Percentiles rank a stretch among this genome's conserved stretches.
Evolutionary conservation across 2,329 filamentous ascomycete genomes (phyloP).

Genomic region (Apiospora rasikravindrae): DNA sequence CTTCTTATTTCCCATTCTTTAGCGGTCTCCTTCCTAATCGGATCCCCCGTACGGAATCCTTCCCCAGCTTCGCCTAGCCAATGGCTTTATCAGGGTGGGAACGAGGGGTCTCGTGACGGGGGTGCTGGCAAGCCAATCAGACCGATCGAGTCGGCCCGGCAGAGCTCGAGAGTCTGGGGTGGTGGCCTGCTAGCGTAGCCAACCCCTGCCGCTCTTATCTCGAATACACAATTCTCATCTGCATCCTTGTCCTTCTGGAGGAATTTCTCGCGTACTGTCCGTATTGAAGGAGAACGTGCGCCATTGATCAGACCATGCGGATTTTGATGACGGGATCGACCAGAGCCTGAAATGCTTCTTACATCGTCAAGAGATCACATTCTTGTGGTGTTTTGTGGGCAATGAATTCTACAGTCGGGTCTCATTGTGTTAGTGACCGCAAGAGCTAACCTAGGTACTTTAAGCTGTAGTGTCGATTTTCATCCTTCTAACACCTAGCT

Average conservation of each 20-base stretch:
- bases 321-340: background rate
- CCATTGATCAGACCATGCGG: background rate
- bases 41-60: background rate
- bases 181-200: background rate
- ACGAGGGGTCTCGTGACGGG: background rate
- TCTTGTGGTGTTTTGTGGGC: background rate
- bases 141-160: conserved; percentile 11
- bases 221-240: background rate
- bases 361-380: background rate
- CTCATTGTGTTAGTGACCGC: background rate
- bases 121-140: background rate
- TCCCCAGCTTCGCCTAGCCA: conserved; percentile 15
- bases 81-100: conserved; percentile 4
- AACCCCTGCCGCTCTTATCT: background rate
- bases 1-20: background rate
- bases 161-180: conserved; percentile 7
- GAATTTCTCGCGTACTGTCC: background rate
- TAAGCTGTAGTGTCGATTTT: background rate
- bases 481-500: background rate
- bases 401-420: background rate
- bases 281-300: background rate
- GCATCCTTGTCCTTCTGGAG: background rate
- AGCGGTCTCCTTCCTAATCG: conserved; percentile 14
- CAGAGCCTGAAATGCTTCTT: background rate
- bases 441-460: no score